phyloP scores from a whole-genome alignment of 257 asterid genomes.

The Dorcoceras hygrometricum region DNA sequence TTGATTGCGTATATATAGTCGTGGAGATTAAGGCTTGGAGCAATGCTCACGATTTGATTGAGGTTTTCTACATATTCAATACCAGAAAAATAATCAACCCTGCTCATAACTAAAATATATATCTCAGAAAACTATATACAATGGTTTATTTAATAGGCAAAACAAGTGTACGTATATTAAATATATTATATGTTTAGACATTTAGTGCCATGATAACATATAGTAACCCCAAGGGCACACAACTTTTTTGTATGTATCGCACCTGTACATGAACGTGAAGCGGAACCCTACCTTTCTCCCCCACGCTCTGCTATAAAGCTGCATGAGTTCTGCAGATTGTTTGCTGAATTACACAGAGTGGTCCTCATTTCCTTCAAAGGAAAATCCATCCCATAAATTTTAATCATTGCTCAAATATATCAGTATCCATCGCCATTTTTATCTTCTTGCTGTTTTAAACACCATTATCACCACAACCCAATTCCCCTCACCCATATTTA shows the following conservation, averaged over 20 bases:
- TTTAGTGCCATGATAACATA: background rate
- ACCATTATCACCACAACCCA: background rate
- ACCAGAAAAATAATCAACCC: no score
- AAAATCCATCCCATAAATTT: background rate
- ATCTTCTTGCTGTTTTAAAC: conserved; percentile 18
- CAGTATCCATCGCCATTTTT: background rate
- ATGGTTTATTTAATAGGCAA: no score
- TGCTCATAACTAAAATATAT: no score
- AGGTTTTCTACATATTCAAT: no score
- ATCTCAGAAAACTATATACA: no score
- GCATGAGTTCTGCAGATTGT: conserved; percentile 38
- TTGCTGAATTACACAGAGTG: conserved; percentile 52
- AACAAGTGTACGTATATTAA: no score
- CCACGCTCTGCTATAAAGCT: conserved; percentile 58
- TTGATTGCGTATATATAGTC: no score
- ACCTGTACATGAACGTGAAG: conserved; percentile 39
- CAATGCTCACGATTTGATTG: no score
- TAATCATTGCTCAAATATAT: background rate
- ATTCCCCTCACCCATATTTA: background rate
- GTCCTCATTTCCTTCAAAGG: conserved; percentile 32
- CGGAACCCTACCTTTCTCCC: conserved; percentile 48
- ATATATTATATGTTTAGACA: background rate
- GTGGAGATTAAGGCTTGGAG: no score
- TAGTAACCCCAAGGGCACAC: conserved; percentile 43
- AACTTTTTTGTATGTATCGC: conserved; percentile 40